A percentile compares a stretch with the other conserved stretches of the same genome.
Conservation (phyloP, 1,284 basidiomycete species). For the Puccinia sorghi region DNA sequence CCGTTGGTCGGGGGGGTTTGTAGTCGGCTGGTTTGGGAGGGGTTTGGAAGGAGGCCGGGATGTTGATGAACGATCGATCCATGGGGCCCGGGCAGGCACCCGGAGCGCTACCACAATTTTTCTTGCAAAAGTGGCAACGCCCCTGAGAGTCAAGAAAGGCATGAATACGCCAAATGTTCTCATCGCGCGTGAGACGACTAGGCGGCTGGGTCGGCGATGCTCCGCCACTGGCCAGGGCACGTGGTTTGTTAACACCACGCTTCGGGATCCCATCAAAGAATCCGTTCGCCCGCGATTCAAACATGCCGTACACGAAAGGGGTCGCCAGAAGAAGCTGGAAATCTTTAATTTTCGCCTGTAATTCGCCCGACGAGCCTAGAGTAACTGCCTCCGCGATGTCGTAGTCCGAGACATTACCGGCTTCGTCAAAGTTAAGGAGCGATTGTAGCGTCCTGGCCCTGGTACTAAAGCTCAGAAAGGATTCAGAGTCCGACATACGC, state of each 20-base stretch:
- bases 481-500: too few species aligned
- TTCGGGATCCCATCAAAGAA: background rate
- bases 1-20: too few species aligned
- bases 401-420: background rate
- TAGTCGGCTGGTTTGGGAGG: too few species aligned
- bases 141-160: background rate
- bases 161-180: background rate
- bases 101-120: background rate
- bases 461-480: background rate
- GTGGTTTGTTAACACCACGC: background rate
- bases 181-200: background rate
- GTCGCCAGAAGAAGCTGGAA: too few species aligned
- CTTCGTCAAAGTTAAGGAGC: background rate
- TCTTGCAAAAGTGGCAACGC: slow-evolving; percentile 20
- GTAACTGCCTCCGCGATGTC: background rate
- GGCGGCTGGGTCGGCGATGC: background rate
- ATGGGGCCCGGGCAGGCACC: background rate
- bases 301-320: too few species aligned
- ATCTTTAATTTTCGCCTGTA: too few species aligned
- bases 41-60: background rate
- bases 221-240: background rate
- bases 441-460: background rate
- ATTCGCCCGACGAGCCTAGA: background rate
- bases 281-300: too few species aligned
- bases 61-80: background rate